Evolutionary conservation across 805 yeast genomes (phyloP), one percentile per base, ranked within the genome.

Genomic region (Saccharomycodes ludwigii): DNA sequence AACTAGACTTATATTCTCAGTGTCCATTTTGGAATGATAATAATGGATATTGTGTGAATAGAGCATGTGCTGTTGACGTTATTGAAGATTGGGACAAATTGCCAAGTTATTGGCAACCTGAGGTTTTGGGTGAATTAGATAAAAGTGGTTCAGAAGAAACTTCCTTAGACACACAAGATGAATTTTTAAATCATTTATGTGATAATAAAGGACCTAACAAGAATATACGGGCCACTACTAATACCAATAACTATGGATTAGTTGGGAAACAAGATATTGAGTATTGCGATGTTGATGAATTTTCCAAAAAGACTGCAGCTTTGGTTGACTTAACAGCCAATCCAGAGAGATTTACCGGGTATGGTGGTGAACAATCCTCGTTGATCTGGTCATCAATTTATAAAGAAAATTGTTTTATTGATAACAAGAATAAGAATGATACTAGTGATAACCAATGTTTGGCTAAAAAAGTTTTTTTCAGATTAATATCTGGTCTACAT

Each of bases 341-440:
- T 49, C 95, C 95, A 1, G 99, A 91, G 56, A 66, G 97, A 47
- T 91, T 82, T 59, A 93, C 98, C 0, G 98, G 98, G 0, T 91
- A 91, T 49, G 80, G 85, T 20, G 98, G 98, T 19, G 73, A 76
- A 31, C 95, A 91, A 47, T 83, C 95, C 15, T 73, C 77, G 42
- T 84, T 79, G 50, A 83, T 91, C 29, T 91, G 99, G 99, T 65
- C 73, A 24, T 83, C 93, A 41, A 85, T 91, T 18, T 91, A 91
- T 55, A 76, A 73, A 26, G 95, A 91, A 45, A 86, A 86, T 60
- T 85, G 95, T 52, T 86, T 86, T 58, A 64, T 31, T 18, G 47
- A 43, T 27, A 31, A 30, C 50, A 20, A 28, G 3, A 20, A 29
- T 16, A 30, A 30, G 14, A 21, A 36, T 31, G 42, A 40, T 55